Evolutionary conservation across 2,329 filamentous ascomycete genomes (phyloP), one percentile per base, ranked within the genome.

Genomic region (Microdochium nivale): DNA sequence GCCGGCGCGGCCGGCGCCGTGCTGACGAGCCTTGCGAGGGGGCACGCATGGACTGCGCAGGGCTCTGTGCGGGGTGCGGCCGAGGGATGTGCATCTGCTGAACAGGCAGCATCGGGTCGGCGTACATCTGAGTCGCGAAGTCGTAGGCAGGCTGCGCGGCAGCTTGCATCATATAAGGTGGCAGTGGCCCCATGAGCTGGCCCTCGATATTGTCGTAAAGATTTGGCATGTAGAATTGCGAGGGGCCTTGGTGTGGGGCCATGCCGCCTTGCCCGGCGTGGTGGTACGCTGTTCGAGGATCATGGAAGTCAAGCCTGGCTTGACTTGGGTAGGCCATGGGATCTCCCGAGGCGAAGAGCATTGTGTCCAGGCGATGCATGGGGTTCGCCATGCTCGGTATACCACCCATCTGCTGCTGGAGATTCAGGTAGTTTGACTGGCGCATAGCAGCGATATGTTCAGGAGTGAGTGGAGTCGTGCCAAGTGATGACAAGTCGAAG

Each of bases 291-390:
- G 30, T 54, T 52, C 55, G 67, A 58, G 57, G 66, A 56, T 51
- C 63, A 62, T 74, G 74, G 40, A 80, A 72, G 58, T 81, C 75
- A 71, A 86, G 83, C 72, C 86, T 81, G 0, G 86, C 83, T 57
- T 89, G 86, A 60, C 86, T 89, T 0, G 87, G 87, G 60, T 92
- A 94, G 0, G 84, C 86, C 56, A 92, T 86, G 0, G 88, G 87
- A 59, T 92, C 87, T 32, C 81, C 78, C 0, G 86, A 86, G 1
- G 87, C 84, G 61, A 92, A 92, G 85, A 92, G 90, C 70, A 91
- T 81, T 3, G 84, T 81, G 53, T 85, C 85, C 7, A 91, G 76
- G 62, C 88, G 87, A 56, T 86, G 80, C 16, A 90, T 71, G 3
- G 72, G 70, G 58, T 72, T 79, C 47, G 68, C 63, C 30, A 60